These are phyloP conservation scores for Isochrysis galbana DNA, from an alignment of 78 protist species.

Conservation along the genomic window DNA sequence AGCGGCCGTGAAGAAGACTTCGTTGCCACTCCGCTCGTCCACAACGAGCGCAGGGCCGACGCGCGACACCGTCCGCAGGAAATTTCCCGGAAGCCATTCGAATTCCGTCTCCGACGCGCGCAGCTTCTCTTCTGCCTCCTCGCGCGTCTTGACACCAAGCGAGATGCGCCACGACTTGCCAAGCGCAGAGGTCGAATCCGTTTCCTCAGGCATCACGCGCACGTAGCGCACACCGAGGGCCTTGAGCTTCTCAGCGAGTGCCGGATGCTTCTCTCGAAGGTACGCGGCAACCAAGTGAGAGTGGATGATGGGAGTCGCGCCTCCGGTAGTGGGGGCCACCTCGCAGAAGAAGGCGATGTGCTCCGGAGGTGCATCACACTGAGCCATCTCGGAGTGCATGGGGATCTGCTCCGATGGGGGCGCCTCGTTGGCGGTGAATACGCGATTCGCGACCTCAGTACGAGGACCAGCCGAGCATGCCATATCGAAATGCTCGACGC, in stretches of 20 bases:
- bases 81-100: background rate
- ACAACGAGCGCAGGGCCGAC: background rate
- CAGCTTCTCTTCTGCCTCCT: background rate
- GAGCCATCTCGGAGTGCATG: conserved; percentile 16
- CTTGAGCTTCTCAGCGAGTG: background rate
- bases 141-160: background rate
- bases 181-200: background rate
- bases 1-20: background rate
- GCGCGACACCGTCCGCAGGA: background rate
- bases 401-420: conserved; percentile 8
- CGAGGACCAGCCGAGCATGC: background rate
- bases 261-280: background rate
- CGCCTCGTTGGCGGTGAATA: conserved; percentile 21
- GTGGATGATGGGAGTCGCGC: background rate
- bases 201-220: background rate
- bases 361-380: background rate
- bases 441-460: background rate
- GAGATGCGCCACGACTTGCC: conserved; percentile 14
- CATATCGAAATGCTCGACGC: background rate
- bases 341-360: background rate
- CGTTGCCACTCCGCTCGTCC: background rate
- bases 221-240: background rate
- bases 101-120: background rate
- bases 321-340: background rate
- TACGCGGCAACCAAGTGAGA: background rate